These are phyloP conservation scores for Ophiostoma angusticollis DNA, from an alignment of 2,329 filamentous ascomycete species.

Conservation along the genomic window DNA sequence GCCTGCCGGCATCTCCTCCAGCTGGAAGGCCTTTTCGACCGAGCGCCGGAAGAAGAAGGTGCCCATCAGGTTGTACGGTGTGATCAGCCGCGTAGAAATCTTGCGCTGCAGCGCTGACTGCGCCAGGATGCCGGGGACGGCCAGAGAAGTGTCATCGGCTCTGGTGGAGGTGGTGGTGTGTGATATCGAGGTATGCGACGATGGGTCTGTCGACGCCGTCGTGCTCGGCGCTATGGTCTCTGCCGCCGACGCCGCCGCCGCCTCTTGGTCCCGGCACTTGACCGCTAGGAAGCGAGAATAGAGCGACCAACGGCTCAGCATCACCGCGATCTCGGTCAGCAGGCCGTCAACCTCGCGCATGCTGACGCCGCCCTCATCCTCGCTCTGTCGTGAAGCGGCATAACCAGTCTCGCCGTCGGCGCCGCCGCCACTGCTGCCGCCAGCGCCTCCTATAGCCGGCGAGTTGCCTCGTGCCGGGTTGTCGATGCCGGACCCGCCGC, in stretches of 20 bases:
- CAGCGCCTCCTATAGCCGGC: constrained; percentile 49
- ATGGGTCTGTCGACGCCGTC: too few relatives aligned
- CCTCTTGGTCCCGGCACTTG: constrained; percentile 52
- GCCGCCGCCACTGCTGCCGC: constrained; percentile 18
- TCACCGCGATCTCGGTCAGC: constrained; percentile 76
- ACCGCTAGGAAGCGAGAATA: constrained; percentile 80
- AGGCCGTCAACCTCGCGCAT: constrained; percentile 92
- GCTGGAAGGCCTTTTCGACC: constrained; percentile 93
- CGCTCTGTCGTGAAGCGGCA: constrained; percentile 48
- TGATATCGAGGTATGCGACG: too few relatives aligned
- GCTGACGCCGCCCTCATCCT: constrained; percentile 89
- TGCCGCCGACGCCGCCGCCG: not conserved
- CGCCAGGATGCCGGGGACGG: constrained; percentile 58
- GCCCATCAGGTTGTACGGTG: constrained; percentile 82
- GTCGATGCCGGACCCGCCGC: not conserved
- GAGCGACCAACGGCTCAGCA: constrained; percentile 86
- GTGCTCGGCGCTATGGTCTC: not conserved
- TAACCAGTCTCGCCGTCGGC: constrained; percentile 20
- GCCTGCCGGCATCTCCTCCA: constrained; percentile 76
- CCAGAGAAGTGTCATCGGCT: constrained; percentile 43
- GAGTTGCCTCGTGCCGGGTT: constrained; percentile 61
- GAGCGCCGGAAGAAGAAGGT: constrained; percentile 95
- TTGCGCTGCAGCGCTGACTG: constrained; percentile 75
- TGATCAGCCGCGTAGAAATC: constrained; percentile 57
- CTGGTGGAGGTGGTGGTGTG: constrained; percentile 8